Evolutionary conservation across 257 asterid species (phyloP).

Genomic region (Gynochthodes officinalis): DNA sequence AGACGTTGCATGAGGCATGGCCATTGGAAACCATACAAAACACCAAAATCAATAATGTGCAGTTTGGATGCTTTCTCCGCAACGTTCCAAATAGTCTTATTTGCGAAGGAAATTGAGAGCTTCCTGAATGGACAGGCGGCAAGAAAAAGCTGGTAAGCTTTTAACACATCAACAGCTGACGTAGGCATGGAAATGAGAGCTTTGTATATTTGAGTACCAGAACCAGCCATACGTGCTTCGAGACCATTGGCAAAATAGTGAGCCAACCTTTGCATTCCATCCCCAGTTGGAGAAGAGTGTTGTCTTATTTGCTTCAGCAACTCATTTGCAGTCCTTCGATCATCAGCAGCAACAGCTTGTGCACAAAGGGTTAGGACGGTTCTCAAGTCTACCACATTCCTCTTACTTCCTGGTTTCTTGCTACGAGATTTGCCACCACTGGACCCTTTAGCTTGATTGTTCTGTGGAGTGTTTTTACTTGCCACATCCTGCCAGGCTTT

Average conservation of each 20-base stretch:
- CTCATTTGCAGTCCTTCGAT: slow-evolving; percentile 55
- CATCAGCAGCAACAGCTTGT: slow-evolving; percentile 77
- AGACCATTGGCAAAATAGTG: slow-evolving; percentile 39
- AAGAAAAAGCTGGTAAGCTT: slow-evolving; percentile 44
- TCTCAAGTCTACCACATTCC: slow-evolving; percentile 62
- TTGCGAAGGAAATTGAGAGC: slow-evolving; percentile 36
- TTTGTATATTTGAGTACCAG: slow-evolving; percentile 40
- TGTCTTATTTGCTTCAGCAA: slow-evolving; percentile 63
- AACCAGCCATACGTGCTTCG: slow-evolving; percentile 48
- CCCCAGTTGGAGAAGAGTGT: slow-evolving; percentile 41
- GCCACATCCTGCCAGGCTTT: slow-evolving; percentile 50
- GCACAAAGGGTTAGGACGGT: slow-evolving; percentile 68
- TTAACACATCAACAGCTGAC: slow-evolving; percentile 36
- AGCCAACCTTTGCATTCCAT: slow-evolving; percentile 44
- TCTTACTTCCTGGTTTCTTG: slow-evolving; percentile 47
- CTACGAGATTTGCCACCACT: slow-evolving; percentile 44
- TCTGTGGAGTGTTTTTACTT: slow-evolving; percentile 30
- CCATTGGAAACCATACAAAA: slow-evolving; percentile 49
- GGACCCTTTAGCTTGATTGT: slow-evolving; percentile 33
- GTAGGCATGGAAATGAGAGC: slow-evolving; percentile 30
- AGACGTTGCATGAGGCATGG: slow-evolving; percentile 45
- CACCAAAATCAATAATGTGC: slow-evolving; percentile 46
- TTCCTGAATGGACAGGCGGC: slow-evolving; percentile 46
- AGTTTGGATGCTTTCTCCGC: slow-evolving; percentile 29
- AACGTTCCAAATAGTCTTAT: slow-evolving; percentile 32